phyloP scores from a whole-genome alignment of 768 basidiomycete genomes.

The Rhodotorula paludigena region DNA sequence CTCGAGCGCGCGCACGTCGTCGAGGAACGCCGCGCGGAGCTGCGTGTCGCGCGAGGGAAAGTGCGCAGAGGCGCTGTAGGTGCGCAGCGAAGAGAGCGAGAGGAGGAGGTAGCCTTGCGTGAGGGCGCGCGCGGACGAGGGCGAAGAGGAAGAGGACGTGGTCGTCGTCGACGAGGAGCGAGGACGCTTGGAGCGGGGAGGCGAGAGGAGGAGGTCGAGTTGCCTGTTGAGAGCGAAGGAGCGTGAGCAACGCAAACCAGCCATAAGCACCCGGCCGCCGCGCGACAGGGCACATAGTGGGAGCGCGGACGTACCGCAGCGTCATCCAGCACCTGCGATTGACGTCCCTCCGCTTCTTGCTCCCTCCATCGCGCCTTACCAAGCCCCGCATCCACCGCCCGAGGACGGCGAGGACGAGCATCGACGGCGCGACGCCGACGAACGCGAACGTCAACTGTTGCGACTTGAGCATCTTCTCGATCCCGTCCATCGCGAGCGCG shows the following conservation, averaged over 20 bases:
- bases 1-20: constrained; percentile 70
- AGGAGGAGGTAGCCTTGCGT: constrained; percentile 71
- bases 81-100: constrained; percentile 62
- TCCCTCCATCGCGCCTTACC: constrained; percentile 55
- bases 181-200: constrained; percentile 48
- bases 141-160: neutral
- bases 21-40: constrained; percentile 71
- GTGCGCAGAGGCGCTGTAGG: constrained; percentile 60
- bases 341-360: constrained; percentile 59
- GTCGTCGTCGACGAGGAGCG: neutral
- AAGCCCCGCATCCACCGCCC: constrained; percentile 56
- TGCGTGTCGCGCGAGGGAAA: constrained; percentile 50
- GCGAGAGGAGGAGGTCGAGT: constrained; percentile 63
- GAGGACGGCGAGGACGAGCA: constrained; percentile 69
- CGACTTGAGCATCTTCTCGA: constrained; percentile 86
- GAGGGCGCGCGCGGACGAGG: constrained; percentile 47
- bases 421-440: constrained; percentile 85
- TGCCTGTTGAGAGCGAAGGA: constrained; percentile 46
- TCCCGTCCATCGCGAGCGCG: constrained; percentile 79
- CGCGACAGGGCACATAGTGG: too few relatives aligned
- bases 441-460: constrained; percentile 64
- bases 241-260: neutral
- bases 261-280: too few relatives aligned
- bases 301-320: constrained; percentile 55
- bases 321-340: constrained; percentile 60